Base-by-base conservation (phyloP, 495 filamentous ascomycete species). In the Hypoxylon cercidicola region DNA sequence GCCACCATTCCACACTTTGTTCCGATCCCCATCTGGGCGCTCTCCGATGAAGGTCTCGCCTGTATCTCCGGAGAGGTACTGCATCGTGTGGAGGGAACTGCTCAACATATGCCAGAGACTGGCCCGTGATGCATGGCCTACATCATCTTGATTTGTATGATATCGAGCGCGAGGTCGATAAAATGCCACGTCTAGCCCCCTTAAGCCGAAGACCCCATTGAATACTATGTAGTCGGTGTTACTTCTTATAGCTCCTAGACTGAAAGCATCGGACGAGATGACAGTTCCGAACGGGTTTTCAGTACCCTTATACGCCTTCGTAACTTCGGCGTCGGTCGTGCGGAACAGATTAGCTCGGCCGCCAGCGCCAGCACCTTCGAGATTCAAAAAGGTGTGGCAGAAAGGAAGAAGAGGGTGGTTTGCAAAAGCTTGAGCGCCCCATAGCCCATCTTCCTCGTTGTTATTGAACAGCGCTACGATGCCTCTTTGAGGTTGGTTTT, bases 51-150 rank as follows among this genome's bases (percentile, higher is more conserved):
- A 97, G 2, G 77, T 82, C 40, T 83, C 73, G 49, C 84, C 88
- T 0, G 83, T 86, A 69, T 96, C 88, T 23, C 86, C 85, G 0
- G 92, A 88, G 49, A 97, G 81, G 1, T 76, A 79, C 70, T 87
- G 81, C 52, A 89, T 85, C 0, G 92, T 95, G 25, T 87, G 82
- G 21, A 97, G 77, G 23, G 93, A 85, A 19, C 87, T 86, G 43
- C 91, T 93, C 4, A 97, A 80, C 95, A 99, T 99, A 71, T 98
- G 93, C 92, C 92, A 97, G 8, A 98, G 71, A 15, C 91, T 93
- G 39, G 87, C 84, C 55, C 75, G 80, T 32, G 86, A 91, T 0
- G 91, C 88, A 75, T 97, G 93, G 39, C 81, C 84, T 1, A 88
- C 82, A 75, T 95, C 91, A 76, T 99, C 95, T 74, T 96, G 87